A percentile compares a stretch with the other conserved stretches of the same genome.
phyloP scores from a whole-genome alignment of 306 rosid genomes.

The Quercus engelmannii region DNA sequence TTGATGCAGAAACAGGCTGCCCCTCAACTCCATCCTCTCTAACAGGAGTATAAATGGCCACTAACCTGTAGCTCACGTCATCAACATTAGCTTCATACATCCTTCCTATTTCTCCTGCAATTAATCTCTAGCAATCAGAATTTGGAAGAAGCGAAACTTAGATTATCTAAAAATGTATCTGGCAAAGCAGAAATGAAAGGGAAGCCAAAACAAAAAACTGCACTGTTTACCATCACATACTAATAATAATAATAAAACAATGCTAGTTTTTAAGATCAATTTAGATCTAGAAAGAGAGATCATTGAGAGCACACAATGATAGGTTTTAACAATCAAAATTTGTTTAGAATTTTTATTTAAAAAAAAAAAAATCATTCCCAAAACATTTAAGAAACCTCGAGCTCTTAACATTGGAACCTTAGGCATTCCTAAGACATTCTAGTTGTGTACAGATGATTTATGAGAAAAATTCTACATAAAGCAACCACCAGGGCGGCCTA shows the following conservation, averaged over 20 bases:
- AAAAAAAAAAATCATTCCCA: background rate
- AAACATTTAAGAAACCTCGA: background rate
- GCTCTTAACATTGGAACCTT: no score
- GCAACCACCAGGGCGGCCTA: no score
- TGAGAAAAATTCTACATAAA: no score
- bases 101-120: constrained; percentile 84
- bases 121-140: constrained; percentile 9
- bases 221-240: background rate
- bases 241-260: no score
- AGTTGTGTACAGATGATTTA: no score
- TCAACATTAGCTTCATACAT: constrained; percentile 98
- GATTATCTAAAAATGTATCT: background rate
- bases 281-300: background rate
- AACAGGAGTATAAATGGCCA: constrained; percentile 87
- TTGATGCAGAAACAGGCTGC: constrained; percentile 82
- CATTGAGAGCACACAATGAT: background rate
- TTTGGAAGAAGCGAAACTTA: constrained; percentile 8
- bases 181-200: background rate
- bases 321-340: background rate
- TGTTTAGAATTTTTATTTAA: no score
- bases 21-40: constrained; percentile 98
- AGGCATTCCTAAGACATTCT: no score
- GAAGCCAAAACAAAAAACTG: background rate
- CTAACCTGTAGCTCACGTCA: constrained; percentile 94
- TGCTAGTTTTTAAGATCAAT: background rate